phyloP scores from a whole-genome alignment of 371 early-diverging fungal genomes.

The Apophysomyces ossiformis region DNA sequence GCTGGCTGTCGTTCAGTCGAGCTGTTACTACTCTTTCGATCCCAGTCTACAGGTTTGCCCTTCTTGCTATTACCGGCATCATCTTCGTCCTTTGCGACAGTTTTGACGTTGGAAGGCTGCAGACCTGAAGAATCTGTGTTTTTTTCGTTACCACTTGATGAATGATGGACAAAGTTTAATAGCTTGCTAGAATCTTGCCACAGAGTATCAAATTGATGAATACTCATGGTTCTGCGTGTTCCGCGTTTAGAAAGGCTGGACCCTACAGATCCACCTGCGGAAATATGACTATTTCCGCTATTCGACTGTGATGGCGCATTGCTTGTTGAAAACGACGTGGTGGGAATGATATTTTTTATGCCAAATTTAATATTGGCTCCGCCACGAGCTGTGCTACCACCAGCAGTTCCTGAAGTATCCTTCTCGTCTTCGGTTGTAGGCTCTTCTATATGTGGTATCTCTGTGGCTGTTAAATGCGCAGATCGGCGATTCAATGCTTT shows the following conservation, averaged over 20 bases:
- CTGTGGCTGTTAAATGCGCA: constrained; percentile 26
- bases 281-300: constrained; percentile 13
- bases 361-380: constrained; percentile 38
- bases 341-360: constrained; percentile 38
- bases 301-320: constrained; percentile 25
- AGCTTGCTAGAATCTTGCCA: constrained; percentile 55
- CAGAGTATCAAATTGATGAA: constrained; percentile 48
- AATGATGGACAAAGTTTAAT: constrained; percentile 47
- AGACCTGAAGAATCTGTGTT: constrained; percentile 11
- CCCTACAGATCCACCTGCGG: constrained; percentile 11
- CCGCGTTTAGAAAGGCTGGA: constrained; percentile 18
- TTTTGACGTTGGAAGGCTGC: background rate
- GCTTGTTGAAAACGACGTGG: constrained; percentile 36
- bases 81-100: constrained; percentile 20
- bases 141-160: constrained; percentile 16
- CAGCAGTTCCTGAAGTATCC: constrained; percentile 1
- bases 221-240: constrained; percentile 46
- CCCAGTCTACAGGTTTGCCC: constrained; percentile 24
- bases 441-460: constrained; percentile 12
- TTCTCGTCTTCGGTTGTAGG: constrained; percentile 20
- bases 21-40: constrained; percentile 26
- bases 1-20: constrained; percentile 21
- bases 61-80: constrained; percentile 7
- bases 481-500: constrained; percentile 41
- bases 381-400: constrained; percentile 13